phyloP scores from a whole-genome alignment of 257 asterid species.

The Capsicum pubescens region DNA sequence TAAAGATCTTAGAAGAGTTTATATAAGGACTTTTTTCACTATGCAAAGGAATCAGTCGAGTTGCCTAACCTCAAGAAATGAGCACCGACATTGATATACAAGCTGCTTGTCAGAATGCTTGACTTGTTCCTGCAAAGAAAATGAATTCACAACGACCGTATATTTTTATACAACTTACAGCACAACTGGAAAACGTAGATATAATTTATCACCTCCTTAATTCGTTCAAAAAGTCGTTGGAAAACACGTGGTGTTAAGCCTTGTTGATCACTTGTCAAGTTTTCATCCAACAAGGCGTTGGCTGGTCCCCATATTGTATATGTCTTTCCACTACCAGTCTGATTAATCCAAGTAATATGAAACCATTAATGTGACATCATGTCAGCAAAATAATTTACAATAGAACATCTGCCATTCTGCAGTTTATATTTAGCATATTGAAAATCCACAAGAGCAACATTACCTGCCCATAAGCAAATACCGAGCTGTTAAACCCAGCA shows the following conservation, averaged over 20 bases:
- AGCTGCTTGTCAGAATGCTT: slow-evolving; percentile 85
- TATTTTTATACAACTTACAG: not conserved
- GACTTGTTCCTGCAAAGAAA: slow-evolving; percentile 75
- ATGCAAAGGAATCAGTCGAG: slow-evolving; percentile 27
- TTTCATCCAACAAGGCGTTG: slow-evolving; percentile 76
- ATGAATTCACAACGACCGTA: not conserved
- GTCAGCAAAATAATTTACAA: slow-evolving; percentile 31
- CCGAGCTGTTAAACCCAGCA: slow-evolving; percentile 98
- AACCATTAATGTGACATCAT: not conserved
- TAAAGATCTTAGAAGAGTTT: slow-evolving; percentile 20
- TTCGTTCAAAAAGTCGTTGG: slow-evolving; percentile 72
- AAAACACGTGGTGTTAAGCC: slow-evolving; percentile 98
- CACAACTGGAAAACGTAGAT: not conserved
- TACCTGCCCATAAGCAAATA: slow-evolving; percentile 99
- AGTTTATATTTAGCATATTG: not conserved
- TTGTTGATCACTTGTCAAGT: slow-evolving; percentile 58
- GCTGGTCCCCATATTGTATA: slow-evolving; percentile 98
- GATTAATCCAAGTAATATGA: slow-evolving; percentile 34
- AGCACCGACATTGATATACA: slow-evolving; percentile 89
- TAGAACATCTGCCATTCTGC: slow-evolving; percentile 17
- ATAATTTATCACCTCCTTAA: slow-evolving; percentile 61
- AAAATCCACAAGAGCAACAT: not conserved
- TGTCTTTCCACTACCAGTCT: slow-evolving; percentile 99
- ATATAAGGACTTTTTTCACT: not conserved
- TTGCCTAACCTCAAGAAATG: slow-evolving; percentile 88